Base-by-base conservation (phyloP, 73 alveolate genomes). In the Tetrahymena thermophila region DNA sequence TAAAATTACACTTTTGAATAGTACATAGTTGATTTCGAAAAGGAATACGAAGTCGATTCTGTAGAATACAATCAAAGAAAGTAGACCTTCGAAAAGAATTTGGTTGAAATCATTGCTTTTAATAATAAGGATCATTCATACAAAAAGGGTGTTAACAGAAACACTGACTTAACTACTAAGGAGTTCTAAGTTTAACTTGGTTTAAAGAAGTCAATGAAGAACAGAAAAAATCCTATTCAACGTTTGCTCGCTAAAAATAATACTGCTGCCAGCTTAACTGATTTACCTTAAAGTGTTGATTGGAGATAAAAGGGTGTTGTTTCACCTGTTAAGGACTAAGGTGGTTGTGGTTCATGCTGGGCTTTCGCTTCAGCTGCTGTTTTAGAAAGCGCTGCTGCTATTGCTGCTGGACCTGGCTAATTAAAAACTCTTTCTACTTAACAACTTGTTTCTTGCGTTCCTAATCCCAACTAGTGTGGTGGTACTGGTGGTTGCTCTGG, bases 341-440 rank as follows among this genome's bases (percentile, higher is more conserved):
- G 99, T 44, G 43, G 94, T 21, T 98, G 99, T 40, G 99, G 99
- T 34, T 96, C 99, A n/a, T 97, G 99, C 96, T 98, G 99, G 99
- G 98, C 99, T 10, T 98, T 98, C 96, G 94, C 99, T 57, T 84
- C 99, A 0, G 97, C 96, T 40, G 95, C 95, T 19, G 94, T 43
- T 7, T 15, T 95, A 38, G 96, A 95, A 34, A 40, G 95, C 8
- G 93, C 89, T 71, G 89, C 89, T 71, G 89, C 89, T 71, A 71
- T 71, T 23, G 89, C 89, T 7, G 37, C 89, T 71, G 89, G 37
- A 28, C 89, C 89, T 71, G 89, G 89, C n/a, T 31, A 71, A 71
- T 71, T 71, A 94, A 93, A 94, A n/a, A 57, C 95, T 40, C 94
- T 95, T 43, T 93, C 96, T 19, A 89, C 96, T 71, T 94, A 93